Conservation (phyloP, 2,329 filamentous ascomycete genomes). For the Cytospora mali region DNA sequence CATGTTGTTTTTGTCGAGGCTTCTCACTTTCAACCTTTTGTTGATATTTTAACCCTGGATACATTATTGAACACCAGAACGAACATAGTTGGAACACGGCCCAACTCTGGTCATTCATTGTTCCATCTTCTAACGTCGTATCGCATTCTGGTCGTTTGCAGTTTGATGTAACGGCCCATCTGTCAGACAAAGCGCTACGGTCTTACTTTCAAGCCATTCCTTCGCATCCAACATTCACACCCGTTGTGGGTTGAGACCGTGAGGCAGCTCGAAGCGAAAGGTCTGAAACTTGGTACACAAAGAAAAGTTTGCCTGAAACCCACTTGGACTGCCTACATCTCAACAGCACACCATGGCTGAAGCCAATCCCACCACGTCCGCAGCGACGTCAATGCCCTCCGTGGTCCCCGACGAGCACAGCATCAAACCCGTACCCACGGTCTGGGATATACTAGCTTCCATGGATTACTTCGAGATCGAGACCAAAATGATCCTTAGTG, state of each 20-base stretch:
- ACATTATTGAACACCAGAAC: background rate
- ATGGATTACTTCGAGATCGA: conserved; percentile 49
- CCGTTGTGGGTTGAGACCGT: background rate
- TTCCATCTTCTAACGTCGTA: background rate
- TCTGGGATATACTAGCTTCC: conserved; percentile 17
- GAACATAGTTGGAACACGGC: background rate
- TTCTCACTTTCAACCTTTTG: background rate
- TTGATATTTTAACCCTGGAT: background rate
- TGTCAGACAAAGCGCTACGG: background rate
- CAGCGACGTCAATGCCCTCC: conserved; percentile 1
- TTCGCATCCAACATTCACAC: background rate
- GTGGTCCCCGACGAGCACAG: conserved; percentile 16
- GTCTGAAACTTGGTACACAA: background rate
- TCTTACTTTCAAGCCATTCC: background rate
- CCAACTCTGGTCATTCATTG: background rate
- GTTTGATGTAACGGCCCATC: background rate
- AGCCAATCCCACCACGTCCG: background rate
- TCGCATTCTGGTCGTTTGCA: background rate
- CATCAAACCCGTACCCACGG: conserved; percentile 3
- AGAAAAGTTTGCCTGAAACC: too few relatives aligned
- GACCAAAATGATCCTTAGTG: conserved; percentile 59
- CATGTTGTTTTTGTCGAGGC: background rate
- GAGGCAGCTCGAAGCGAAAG: background rate
- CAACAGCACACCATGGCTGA: conserved; percentile 20
- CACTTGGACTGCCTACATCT: too few relatives aligned